Base-by-base conservation (phyloP, 2,329 filamentous ascomycete species). In the Phialophora tarda region DNA sequence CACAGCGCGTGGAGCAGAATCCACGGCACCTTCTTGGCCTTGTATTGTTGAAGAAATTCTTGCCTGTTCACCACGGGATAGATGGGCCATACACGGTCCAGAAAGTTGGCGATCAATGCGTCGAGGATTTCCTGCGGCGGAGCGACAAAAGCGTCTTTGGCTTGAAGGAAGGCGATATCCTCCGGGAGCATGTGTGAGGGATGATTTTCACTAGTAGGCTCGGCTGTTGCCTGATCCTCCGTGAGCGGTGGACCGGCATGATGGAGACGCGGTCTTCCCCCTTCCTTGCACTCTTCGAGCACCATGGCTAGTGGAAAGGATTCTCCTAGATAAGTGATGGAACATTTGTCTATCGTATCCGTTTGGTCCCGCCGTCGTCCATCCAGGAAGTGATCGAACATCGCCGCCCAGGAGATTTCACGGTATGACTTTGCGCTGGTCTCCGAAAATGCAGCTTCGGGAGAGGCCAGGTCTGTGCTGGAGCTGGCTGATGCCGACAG, bases 21-120 rank as follows among this genome's bases (percentile, higher is more conserved):
- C 62, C 62, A 64, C 38, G 62, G 62, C n/a, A 64, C 53, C 38
- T 59, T 64, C 44, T 60, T 64, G 47, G 54, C 53, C 32, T 60
- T 53, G 14, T 51, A 59, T 34, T 64, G 62, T 60, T 59, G 53
- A 32, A 64, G 28, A 48, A 64, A 59, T 26, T 64, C 62, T 51
- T 53, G 53, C 17, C 53, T 44, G 23, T 59, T 64, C 1, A 64
- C 62, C 38, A 64, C 55, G n/a, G 62, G 62, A 54, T 64, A 64
- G 44, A 58, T 50, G 48, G 62, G 56, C 54, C 55, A 64, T 58
- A 64, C 62, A 21, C 55, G 62, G 26, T 64, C 54, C 24, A 58
- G 32, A 28, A 64, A 60, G 55, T 61, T 54, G 51, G 28, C 59
- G 21, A 61, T 54, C 26, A 61, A 61, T 3, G 59, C 48, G n/a